phyloP scores from a whole-genome alignment of 768 basidiomycete genomes.

The Serendipita indica region DNA sequence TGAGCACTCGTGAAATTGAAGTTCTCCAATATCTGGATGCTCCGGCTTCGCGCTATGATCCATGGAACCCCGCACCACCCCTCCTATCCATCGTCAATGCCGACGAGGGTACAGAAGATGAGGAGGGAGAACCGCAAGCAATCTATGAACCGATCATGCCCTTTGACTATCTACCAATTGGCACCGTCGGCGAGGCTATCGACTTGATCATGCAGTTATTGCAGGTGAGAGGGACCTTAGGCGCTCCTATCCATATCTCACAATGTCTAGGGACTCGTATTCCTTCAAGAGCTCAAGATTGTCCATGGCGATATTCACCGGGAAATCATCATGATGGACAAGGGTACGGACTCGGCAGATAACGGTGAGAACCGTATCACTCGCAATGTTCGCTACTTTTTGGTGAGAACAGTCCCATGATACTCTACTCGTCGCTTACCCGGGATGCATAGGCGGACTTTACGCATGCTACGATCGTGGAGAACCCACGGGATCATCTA shows the following conservation, averaged over 20 bases:
- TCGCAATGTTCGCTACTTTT: neutral
- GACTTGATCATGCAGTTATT: neutral
- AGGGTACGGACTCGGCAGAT: neutral
- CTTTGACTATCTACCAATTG: neutral
- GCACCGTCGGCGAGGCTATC: neutral
- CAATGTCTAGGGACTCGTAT: neutral
- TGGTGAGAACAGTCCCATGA: neutral
- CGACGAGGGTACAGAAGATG: neutral
- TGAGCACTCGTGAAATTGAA: neutral
- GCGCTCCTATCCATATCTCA: neutral
- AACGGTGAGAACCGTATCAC: neutral
- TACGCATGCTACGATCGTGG: neutral
- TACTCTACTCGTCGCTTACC: neutral
- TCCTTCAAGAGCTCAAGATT: neutral
- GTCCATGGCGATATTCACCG: neutral
- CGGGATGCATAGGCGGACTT: neutral
- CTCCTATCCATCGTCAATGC: neutral
- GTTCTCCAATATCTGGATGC: neutral
- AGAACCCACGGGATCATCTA: neutral
- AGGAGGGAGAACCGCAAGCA: neutral
- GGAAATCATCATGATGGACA: neutral
- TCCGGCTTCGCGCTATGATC: neutral
- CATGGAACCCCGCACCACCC: neutral
- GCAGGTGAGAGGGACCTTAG: neutral
- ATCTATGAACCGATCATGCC: neutral